These are phyloP conservation scores for Starmerella etchellsii DNA, from an alignment of 805 yeast genomes.

Conservation along the genomic window DNA sequence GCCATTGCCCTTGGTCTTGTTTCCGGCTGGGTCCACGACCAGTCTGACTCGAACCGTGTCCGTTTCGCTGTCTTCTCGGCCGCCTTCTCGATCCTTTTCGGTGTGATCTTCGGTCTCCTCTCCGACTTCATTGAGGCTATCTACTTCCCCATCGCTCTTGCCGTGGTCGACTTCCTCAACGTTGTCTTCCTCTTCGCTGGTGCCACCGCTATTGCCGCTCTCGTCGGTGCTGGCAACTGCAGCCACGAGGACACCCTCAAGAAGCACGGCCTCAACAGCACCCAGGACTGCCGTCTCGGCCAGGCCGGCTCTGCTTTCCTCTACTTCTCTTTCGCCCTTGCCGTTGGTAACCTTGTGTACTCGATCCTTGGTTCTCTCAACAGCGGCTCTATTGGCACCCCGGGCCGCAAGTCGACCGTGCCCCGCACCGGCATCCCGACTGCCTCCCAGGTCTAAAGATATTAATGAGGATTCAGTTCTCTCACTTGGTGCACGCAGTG, in stretches of 20 bases:
- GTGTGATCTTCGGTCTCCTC: constrained; percentile 60
- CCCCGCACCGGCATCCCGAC: constrained; percentile 81
- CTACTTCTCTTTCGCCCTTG: constrained; percentile 69
- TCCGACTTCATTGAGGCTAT: constrained; percentile 68
- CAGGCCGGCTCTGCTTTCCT: constrained; percentile 77
- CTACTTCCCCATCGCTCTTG: constrained; percentile 77
- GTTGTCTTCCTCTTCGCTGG: constrained; percentile 86
- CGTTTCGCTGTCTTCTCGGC: constrained; percentile 79
- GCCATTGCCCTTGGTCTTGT: constrained; percentile 74
- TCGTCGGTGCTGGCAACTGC: constrained; percentile 78
- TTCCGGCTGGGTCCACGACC: constrained; percentile 62
- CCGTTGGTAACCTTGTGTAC: constrained; percentile 49
- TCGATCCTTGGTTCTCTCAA: constrained; percentile 40
- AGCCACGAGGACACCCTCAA: constrained; percentile 50
- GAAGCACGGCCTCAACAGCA: constrained; percentile 54
- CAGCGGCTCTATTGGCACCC: constrained; percentile 46
- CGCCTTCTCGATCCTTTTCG: constrained; percentile 71
- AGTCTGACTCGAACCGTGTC: constrained; percentile 55
- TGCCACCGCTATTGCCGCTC: constrained; percentile 89
- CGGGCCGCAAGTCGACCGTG: constrained; percentile 33
- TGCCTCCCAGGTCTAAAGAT: constrained; percentile 65
- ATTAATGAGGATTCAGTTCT: no score
- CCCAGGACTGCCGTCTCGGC: constrained; percentile 86
- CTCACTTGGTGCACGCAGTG: no score
- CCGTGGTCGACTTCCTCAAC: constrained; percentile 72